Base-by-base conservation (phyloP, 2,329 filamentous ascomycete species). In the Ceratocystis papillata region DNA sequence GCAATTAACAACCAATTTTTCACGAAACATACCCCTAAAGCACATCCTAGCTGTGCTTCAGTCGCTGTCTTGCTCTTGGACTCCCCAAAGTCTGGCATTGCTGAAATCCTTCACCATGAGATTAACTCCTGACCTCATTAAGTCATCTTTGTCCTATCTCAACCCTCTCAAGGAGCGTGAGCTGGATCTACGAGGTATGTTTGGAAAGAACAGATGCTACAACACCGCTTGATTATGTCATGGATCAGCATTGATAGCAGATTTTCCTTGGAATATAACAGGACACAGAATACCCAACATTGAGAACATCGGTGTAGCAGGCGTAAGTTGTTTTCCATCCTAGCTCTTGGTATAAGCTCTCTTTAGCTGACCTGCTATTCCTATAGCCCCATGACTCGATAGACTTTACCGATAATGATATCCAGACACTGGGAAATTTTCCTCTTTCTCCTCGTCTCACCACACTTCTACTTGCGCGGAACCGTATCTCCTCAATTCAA, bases 161-260 rank as follows among this genome's bases (percentile, higher is more conserved):
- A 99, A 97, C 79, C 92, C 93, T 76, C 84, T 99, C 77, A 96
- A 94, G 80, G 94, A 99, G 83, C 90, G 94, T 78, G 94, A 99
- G 84, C 86, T 99, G 77, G 92, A 97, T 82, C 90, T 99, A 73
- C 87, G 94, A 96, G 94, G 94, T 97, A 89, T 86, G 91, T 83
- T 78, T 78, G 88, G 88, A 90, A 96, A 90, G 90, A 86, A 82
- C 89, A 93, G 91, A 94, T 96, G 85, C 90, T 96, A 89, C 89
- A 91, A 68, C 89, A 91, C 85, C 84, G 68, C 72, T 74, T 74
- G 73, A 74, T 75, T 71, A 67, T 85, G 73, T 75, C 75, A 77
- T 64, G 75, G 75, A 86, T 83, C 88, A 89, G 82, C 84, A 84
- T 93, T 94, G 87, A 95, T 92, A 88, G 79, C 84, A 81, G 81